Conservation (phyloP, 495 filamentous ascomycete genomes). For the Bacidia rubella region DNA sequence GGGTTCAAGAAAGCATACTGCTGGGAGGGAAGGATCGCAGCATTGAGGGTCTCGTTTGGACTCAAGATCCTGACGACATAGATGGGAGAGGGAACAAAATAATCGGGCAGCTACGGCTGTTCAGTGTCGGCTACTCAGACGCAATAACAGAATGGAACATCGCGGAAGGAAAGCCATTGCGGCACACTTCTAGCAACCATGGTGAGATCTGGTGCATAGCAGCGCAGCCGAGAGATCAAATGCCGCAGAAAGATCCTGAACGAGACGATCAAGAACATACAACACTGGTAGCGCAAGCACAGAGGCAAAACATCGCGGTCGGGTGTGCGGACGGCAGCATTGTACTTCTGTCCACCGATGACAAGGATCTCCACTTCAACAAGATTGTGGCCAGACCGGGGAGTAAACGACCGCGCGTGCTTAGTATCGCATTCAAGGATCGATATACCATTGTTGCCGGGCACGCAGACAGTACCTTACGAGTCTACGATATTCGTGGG, state of each 20-base stretch:
- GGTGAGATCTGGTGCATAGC: slow-evolving; percentile 94
- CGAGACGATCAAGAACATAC: slow-evolving; percentile 22
- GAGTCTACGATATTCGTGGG: slow-evolving; percentile 75
- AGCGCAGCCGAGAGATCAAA: slow-evolving; percentile 57
- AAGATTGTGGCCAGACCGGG: slow-evolving; percentile 55
- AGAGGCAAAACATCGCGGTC: slow-evolving; percentile 63
- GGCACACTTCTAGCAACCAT: slow-evolving; percentile 80
- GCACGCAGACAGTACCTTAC: slow-evolving; percentile 82
- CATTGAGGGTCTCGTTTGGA: slow-evolving; percentile 85
- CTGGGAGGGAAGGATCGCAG: slow-evolving; percentile 74
- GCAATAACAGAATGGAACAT: slow-evolving; percentile 93
- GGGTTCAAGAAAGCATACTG: slow-evolving; percentile 81
- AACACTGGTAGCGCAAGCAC: slow-evolving; percentile 31
- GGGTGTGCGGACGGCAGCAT: slow-evolving; percentile 89
- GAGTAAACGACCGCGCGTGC: slow-evolving; percentile 67
- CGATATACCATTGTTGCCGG: slow-evolving; percentile 72
- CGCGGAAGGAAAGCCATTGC: slow-evolving; percentile 54
- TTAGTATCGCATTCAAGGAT: slow-evolving; percentile 82
- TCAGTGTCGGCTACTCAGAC: slow-evolving; percentile 91
- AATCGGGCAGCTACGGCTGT: slow-evolving; percentile 68
- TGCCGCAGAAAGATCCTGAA: slow-evolving; percentile 22
- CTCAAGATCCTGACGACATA: slow-evolving; percentile 59
- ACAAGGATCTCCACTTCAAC: slow-evolving; percentile 61
- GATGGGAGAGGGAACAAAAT: slow-evolving; percentile 46
- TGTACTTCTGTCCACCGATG: slow-evolving; percentile 70